Base-by-base conservation (phyloP, 257 asterid genomes). In the Ehretia macrophylla region DNA sequence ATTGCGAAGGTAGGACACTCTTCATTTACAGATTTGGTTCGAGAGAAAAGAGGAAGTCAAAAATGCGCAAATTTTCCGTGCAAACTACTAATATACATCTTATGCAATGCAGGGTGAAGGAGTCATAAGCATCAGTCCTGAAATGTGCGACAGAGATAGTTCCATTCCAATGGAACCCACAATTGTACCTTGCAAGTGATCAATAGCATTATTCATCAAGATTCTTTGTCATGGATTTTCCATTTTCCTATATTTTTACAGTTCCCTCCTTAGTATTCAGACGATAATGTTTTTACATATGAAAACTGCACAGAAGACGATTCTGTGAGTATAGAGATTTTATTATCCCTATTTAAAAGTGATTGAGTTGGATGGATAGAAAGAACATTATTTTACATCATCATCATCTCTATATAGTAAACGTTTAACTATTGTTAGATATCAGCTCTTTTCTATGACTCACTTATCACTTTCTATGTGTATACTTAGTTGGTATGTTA, bases 111-210 rank as follows among this genome's bases (percentile, higher is more conserved):
- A 89, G 99, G 97, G 83, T 32, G 95, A 83, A 81, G 95, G 80
- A 70, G 70, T 81, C 46, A 63, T 73, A 54, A 79, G 70, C 77
- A 77, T 85, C 51, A 80, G 83, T 19, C 86, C 96, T 23, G 94
- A 83, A 56, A 84, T 71, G 89, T 93, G 97, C 22, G 76, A 66
- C 38, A 75, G 96, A 64, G 86, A 89, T 45, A 74, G 60, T 72
- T 81, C 86, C 8, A 58, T 51, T 60, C 77, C 97, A 16, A 72
- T 89, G 99, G 94, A 93, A 32, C 99, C 97, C 8, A 32, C 62
- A 12, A 42, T 67, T 39, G 38, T 93, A 63, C 48, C 83, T 64
- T 93, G 99, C 81, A 65, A 72, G 68, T 74, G 63, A 67, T n/a
- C n/a, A 35, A 10, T 6, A 11, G 32, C 8, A 22, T 60, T 17